Conservation (phyloP, 345 rosid genomes). For the Camelina neglecta region DNA sequence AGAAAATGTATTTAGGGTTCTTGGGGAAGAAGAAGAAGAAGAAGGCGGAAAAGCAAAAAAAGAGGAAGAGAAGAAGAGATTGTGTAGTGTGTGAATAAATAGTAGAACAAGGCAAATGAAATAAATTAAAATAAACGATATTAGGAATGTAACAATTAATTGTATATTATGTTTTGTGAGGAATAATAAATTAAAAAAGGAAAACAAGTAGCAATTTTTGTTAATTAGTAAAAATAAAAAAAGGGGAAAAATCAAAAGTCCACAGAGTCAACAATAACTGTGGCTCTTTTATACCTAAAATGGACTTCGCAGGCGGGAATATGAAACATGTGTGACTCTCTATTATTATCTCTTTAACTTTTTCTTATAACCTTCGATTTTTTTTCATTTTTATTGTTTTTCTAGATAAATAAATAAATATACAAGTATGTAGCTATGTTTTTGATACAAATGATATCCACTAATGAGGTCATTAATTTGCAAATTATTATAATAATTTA, state of each 20-base stretch:
- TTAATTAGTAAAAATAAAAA: background rate
- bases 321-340: constrained; percentile 29
- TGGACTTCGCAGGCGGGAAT: constrained; percentile 34
- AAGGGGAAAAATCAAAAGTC: constrained; percentile 43
- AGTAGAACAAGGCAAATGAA: constrained; percentile 31
- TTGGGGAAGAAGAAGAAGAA: constrained; percentile 30
- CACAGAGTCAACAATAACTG: constrained; percentile 43
- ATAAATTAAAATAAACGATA: background rate
- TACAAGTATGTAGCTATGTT: background rate
- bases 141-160: constrained; percentile 43
- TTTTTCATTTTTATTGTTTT: background rate
- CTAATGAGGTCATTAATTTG: constrained; percentile 22
- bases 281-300: constrained; percentile 38
- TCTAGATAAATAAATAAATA: background rate
- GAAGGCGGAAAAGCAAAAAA: constrained; percentile 34
- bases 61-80: constrained; percentile 32
- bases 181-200: constrained; percentile 27
- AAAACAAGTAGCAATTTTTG: constrained; percentile 14
- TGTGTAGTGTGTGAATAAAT: constrained; percentile 38
- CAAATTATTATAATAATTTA: constrained; percentile 14
- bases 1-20: constrained; percentile 29
- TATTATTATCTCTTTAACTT: background rate
- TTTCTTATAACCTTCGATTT: background rate
- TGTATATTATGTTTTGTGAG: constrained; percentile 26
- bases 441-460: constrained; percentile 11